Conservation (phyloP, 768 basidiomycete genomes). For the Lepiota venenata region DNA sequence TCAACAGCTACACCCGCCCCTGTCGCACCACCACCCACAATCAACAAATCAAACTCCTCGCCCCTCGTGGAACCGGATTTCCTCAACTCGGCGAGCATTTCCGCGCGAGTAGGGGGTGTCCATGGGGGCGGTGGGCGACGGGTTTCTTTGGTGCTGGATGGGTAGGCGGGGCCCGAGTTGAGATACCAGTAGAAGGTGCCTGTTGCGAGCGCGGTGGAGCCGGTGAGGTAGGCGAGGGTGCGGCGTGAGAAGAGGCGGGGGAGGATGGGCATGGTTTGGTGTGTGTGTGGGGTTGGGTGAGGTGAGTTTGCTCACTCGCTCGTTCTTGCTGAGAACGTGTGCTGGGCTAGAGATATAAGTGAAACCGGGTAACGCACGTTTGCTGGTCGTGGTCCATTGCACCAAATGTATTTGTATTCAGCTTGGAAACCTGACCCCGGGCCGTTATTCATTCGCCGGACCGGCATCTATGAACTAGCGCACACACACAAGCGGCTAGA, state of each 20-base stretch:
- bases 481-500: no score
- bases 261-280: constrained; percentile 36
- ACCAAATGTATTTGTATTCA: no score
- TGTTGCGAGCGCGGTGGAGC: constrained; percentile 47
- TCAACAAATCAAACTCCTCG: constrained; percentile 71
- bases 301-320: no score
- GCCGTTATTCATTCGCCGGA: no score
- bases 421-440: no score
- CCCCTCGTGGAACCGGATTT: constrained; percentile 37
- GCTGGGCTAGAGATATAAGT: not conserved
- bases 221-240: constrained; percentile 48
- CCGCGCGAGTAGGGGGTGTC: constrained; percentile 68
- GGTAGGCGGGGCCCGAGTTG: constrained; percentile 70
- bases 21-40: constrained; percentile 94
- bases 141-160: constrained; percentile 57
- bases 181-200: constrained; percentile 70
- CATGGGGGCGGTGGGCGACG: constrained; percentile 76
- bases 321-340: no score
- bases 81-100: constrained; percentile 60
- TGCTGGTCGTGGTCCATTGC: no score
- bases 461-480: no score
- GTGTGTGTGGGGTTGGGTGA: not conserved
- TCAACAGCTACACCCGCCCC: constrained; percentile 97
- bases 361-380: no score
- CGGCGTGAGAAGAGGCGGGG: constrained; percentile 50